phyloP scores from a whole-genome alignment of 176 grass and related monocot species.

The Calamus simplicifolius region DNA sequence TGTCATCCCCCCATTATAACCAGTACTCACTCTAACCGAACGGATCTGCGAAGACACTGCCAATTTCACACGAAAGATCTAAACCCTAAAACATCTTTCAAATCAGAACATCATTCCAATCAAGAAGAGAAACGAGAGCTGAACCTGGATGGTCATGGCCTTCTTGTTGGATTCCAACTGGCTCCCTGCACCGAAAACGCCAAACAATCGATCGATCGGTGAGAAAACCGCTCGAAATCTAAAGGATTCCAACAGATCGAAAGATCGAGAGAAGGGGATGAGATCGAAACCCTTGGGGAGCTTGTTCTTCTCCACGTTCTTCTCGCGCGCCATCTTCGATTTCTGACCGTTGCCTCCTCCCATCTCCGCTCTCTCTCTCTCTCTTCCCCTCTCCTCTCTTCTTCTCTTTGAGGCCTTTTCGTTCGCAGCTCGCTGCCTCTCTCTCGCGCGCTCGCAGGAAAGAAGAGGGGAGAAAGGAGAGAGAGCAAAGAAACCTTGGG shows the following conservation, averaged over 20 bases:
- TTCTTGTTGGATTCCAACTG: constrained; percentile 18
- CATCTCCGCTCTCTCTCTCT: constrained; percentile 26
- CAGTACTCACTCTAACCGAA: no score
- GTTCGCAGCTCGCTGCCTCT: neutral
- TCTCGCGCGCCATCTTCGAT: constrained; percentile 90
- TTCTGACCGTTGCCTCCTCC: constrained; percentile 96
- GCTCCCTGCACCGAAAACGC: constrained; percentile 5
- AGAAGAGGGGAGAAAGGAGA: no score
- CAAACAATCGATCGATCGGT: neutral
- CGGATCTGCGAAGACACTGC: no score
- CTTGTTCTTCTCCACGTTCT: constrained; percentile 82
- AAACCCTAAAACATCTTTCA: no score
- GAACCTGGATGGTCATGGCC: constrained; percentile 21
- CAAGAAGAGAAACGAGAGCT: neutral
- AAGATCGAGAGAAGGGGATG: no score
- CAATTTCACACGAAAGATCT: no score
- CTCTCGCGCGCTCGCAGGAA: no score
- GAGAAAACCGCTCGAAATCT: neutral
- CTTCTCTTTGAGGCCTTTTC: no score
- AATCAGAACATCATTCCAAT: no score
- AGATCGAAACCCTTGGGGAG: constrained; percentile 34
- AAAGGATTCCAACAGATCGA: neutral
- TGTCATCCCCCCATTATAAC: no score
- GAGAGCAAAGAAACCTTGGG: no score
- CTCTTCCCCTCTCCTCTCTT: neutral